Base-by-base conservation (phyloP, 176 grass and related monocot species). In the Saccharum officinarum region DNA sequence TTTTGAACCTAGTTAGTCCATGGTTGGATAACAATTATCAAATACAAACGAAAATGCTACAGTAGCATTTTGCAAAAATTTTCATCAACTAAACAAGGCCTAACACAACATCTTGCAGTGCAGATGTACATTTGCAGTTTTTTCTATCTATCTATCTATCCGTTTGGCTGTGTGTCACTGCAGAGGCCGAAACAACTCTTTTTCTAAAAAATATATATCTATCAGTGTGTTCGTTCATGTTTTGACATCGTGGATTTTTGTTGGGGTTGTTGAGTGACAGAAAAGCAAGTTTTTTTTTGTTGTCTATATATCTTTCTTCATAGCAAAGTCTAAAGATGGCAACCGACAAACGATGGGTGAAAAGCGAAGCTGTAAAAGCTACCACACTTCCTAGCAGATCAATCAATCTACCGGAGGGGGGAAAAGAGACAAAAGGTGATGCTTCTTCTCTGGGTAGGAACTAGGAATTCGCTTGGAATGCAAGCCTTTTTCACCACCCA, bases 391-490 rank as follows among this genome's bases (percentile, higher is more conserved):
- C 39, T 39, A 49, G 66, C 37, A 38, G 50, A 79, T 80, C 67
- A 65, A 73, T 33, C 59, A 20, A 33, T 26, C 14, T 59, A n/a
- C 55, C 20, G 3, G 55, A n/a, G 52, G 18, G 54, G 50, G 26
- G 2, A 2, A 36, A 72, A 41, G 62, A 13, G 36, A 59, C 41
- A 15, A 31, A 37, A 23, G 36, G 45, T 0, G 42, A 61, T 44
- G n/a, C 67, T 81, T 52, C 26, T 79, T 73, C 67, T 79, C 77
- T 31, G 84, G 81, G 67, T 49, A 77, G 34, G 85, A 69, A 39
- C 26, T 34, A 34, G 28, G 75, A 79, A 62, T 60, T 45, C 15
- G 33, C 71, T 83, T 78, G 81, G 77, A 85, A 60, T 75, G 16
- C 62, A 80, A 75, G 82, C 77, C 6, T 60, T 49, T 82, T 83